phyloP scores from a whole-genome alignment of 208 protist genomes.

The Naegleria lovaniensis region DNA sequence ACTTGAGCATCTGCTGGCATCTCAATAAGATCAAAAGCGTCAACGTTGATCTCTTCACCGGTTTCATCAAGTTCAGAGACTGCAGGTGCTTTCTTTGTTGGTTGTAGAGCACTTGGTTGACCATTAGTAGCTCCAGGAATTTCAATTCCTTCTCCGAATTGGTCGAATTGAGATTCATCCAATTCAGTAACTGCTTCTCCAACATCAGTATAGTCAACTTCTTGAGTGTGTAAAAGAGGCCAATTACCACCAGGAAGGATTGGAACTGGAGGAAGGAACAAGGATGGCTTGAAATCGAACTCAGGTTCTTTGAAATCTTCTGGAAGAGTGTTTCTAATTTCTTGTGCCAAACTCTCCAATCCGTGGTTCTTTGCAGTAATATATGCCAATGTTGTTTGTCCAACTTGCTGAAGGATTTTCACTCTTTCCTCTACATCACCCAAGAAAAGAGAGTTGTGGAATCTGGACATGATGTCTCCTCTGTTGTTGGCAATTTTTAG shows the following conservation, averaged over 20 bases:
- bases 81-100: not conserved
- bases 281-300: not conserved
- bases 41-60: slow-evolving; percentile 39
- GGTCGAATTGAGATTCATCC: not conserved
- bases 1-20: slow-evolving; percentile 1
- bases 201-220: slow-evolving; percentile 15
- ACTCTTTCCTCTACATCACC: slow-evolving; percentile 76
- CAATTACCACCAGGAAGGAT: slow-evolving; percentile 56
- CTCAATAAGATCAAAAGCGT: slow-evolving; percentile 8
- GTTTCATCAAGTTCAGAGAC: not conserved
- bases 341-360: not conserved
- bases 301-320: not conserved
- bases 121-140: not conserved
- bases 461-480: slow-evolving; percentile 72
- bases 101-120: not conserved
- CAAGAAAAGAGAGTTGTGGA: slow-evolving; percentile 87
- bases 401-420: slow-evolving; percentile 45
- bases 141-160: slow-evolving; percentile 3
- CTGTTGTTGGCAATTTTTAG: slow-evolving; percentile 65
- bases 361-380: slow-evolving; percentile 71
- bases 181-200: not conserved
- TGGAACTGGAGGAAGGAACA: not conserved
- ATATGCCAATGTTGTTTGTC: slow-evolving; percentile 76
- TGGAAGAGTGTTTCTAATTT: not conserved
- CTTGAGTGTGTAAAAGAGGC: slow-evolving; percentile 45